These are phyloP conservation scores for Solanum hybrid DNA, from an alignment of 305 asterid species.

Conservation along the genomic window DNA sequence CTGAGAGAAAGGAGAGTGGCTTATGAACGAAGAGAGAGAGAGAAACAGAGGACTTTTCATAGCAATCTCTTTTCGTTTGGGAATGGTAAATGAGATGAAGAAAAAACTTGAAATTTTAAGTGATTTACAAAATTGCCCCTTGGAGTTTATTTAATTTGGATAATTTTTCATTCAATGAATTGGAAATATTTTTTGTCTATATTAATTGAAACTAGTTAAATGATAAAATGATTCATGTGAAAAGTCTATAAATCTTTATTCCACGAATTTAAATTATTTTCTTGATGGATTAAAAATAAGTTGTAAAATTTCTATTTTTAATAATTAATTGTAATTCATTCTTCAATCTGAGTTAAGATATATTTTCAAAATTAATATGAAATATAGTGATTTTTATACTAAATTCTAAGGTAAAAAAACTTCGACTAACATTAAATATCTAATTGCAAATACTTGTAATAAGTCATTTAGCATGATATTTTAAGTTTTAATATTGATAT, in stretches of 20 bases:
- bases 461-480: not conserved
- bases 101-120: not conserved
- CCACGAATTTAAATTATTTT: not conserved
- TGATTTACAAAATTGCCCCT: slow-evolving; percentile 1
- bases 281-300: not conserved
- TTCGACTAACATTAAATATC: not conserved
- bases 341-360: not conserved
- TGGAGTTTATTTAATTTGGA: not conserved
- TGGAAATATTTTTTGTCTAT: not conserved
- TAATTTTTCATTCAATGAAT: not conserved
- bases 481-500: not conserved
- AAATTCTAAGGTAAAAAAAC: not conserved
- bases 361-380: not conserved
- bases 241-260: not conserved
- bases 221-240: not conserved
- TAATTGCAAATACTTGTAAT: not conserved
- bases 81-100: not conserved
- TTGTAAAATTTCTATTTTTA: not conserved
- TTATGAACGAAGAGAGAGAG: slow-evolving; percentile 14
- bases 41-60: slow-evolving; percentile 16
- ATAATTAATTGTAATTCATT: not conserved
- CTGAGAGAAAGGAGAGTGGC: slow-evolving; percentile 4
- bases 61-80: not conserved
- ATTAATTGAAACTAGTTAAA: not conserved
- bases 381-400: not conserved